Conservation (phyloP, 2,329 filamentous ascomycete genomes). For the Exophiala dermatitidis region DNA sequence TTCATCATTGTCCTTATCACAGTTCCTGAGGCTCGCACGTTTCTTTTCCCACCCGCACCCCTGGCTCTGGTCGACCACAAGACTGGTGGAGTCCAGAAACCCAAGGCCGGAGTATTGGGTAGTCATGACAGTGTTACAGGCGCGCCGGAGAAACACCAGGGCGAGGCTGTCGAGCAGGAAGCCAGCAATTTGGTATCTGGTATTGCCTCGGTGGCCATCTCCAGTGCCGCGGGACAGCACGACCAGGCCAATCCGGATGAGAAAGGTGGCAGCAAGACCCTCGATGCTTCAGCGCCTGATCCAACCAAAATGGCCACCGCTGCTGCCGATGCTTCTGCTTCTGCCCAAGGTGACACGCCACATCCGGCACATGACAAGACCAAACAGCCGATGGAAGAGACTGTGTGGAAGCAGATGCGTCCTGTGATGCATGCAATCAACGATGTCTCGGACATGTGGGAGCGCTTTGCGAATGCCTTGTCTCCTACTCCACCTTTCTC, state of each 20-base stretch:
- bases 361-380: slow-evolving; percentile 61
- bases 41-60: slow-evolving; percentile 71
- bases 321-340: slow-evolving; percentile 49
- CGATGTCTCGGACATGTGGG: slow-evolving; percentile 56
- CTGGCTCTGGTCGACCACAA: slow-evolving; percentile 62
- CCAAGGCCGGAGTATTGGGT: slow-evolving; percentile 65
- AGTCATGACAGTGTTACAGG: slow-evolving; percentile 72
- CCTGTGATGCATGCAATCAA: slow-evolving; percentile 62
- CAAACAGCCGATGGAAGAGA: slow-evolving; percentile 67
- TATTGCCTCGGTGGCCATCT: slow-evolving; percentile 64
- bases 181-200: slow-evolving; percentile 72
- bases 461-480: slow-evolving; percentile 54
- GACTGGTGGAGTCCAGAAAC: slow-evolving; percentile 70
- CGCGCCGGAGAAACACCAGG: slow-evolving; percentile 73
- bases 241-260: slow-evolving; percentile 57
- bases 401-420: slow-evolving; percentile 69
- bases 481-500: slow-evolving; percentile 60
- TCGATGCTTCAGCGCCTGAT: slow-evolving; percentile 54
- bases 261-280: slow-evolving; percentile 31
- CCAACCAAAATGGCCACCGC: slow-evolving; percentile 50
- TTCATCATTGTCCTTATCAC: slow-evolving; percentile 60
- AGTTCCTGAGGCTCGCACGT: slow-evolving; percentile 54
- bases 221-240: slow-evolving; percentile 69
- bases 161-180: slow-evolving; percentile 76
- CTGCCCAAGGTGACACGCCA: slow-evolving; percentile 46